Evolutionary conservation across 2,329 filamentous ascomycete species (phyloP).

Genomic region (Cordyceps cicadae): DNA sequence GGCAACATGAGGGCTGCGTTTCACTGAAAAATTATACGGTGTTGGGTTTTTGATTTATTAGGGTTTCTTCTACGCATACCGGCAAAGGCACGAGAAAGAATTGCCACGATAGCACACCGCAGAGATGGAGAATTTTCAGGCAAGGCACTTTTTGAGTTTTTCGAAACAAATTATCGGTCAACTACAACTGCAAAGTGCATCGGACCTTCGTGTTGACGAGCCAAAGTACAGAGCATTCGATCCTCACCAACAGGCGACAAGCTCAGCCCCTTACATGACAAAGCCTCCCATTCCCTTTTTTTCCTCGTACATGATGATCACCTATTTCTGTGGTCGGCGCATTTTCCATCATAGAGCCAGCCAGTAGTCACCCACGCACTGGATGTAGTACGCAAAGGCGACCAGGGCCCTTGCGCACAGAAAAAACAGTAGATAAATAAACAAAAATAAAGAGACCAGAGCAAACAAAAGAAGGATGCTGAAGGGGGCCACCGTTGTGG

Average conservation of each 20-base stretch:
- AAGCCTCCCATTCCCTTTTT: not conserved
- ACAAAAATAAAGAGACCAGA: not conserved
- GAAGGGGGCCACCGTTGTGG: not conserved
- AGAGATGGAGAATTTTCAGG: not conserved
- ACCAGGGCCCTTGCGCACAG: not conserved
- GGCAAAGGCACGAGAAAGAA: not conserved
- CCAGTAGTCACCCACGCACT: not conserved
- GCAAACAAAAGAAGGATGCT: not conserved
- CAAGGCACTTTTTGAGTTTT: not conserved
- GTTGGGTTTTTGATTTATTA: slow-evolving; percentile 4
- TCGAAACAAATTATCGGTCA: not conserved
- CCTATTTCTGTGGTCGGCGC: not conserved
- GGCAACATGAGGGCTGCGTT: not conserved
- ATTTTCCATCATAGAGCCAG: not conserved
- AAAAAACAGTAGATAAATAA: not conserved
- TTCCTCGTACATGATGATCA: not conserved
- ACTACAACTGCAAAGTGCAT: not conserved
- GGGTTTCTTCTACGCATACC: not conserved
- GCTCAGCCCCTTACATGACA: not conserved
- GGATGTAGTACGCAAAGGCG: not conserved
- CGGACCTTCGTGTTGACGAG: not conserved
- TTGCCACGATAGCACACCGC: not conserved
- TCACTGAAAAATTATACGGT: not conserved
- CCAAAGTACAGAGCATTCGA: not conserved
- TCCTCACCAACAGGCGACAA: not conserved